A percentile compares a stretch with the other conserved stretches of the same genome.
These are phyloP conservation scores for Raddia distichophylla DNA, from an alignment of 176 grass and related monocot species.

Conservation along the genomic window DNA sequence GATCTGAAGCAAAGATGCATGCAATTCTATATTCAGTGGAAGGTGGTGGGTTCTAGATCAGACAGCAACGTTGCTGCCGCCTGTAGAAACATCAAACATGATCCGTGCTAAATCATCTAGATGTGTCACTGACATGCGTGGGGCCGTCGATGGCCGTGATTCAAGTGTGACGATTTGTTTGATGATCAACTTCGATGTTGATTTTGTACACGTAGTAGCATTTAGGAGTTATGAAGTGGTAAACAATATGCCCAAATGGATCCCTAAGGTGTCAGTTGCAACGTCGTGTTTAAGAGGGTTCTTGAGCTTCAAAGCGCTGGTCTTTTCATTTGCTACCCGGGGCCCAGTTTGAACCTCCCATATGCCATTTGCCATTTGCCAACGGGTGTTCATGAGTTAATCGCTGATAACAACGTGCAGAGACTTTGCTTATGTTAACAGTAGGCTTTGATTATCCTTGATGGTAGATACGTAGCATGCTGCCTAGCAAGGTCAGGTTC, in stretches of 20 bases:
- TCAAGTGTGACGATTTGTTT: background rate
- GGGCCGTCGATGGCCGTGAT: background rate
- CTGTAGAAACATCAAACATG: background rate
- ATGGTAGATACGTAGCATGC: background rate
- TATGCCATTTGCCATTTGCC: too few species aligned
- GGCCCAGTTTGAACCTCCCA: constrained; percentile 27
- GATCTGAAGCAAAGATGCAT: constrained; percentile 15
- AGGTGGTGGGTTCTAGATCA: background rate
- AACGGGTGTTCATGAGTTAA: background rate
- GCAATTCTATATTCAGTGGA: constrained; percentile 26
- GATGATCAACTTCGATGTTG: background rate
- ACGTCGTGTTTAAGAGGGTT: constrained; percentile 27
- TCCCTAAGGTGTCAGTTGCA: constrained; percentile 48
- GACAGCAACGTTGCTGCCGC: background rate
- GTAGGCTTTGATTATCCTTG: background rate
- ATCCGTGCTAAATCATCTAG: background rate
- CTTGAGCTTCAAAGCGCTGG: constrained; percentile 7
- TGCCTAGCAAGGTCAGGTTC: constrained; percentile 5
- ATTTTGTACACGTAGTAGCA: background rate
- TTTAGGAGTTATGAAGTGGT: constrained; percentile 11
- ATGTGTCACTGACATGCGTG: background rate
- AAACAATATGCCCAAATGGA: background rate
- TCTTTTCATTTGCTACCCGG: constrained; percentile 5
- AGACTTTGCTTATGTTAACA: background rate
- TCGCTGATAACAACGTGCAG: background rate